A percentile compares a stretch with the other conserved stretches of the same genome.
These are phyloP conservation scores for Penicillium hesseltinei DNA, from an alignment of 2,329 filamentous ascomycete species.

Conservation along the genomic window DNA sequence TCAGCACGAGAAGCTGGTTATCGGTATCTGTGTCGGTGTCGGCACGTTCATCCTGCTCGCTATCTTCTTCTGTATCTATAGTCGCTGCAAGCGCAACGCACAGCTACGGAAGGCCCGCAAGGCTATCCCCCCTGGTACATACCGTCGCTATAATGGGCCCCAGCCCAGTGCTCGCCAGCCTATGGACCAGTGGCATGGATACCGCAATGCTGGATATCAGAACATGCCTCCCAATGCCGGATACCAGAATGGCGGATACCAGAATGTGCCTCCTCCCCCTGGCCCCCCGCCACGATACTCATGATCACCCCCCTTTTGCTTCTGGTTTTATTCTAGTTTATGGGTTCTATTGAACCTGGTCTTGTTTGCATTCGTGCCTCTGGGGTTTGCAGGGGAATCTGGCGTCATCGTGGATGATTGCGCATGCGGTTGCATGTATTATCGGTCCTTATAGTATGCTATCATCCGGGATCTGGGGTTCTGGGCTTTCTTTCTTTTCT, in stretches of 20 bases:
- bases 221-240: slow-evolving; percentile 25
- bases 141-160: slow-evolving; percentile 7
- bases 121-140: slow-evolving; percentile 9
- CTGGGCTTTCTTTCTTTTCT: not conserved
- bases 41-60: slow-evolving; percentile 70
- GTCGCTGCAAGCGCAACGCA: slow-evolving; percentile 50
- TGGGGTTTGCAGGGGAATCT: not conserved
- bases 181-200: slow-evolving; percentile 26
- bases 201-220: slow-evolving; percentile 23
- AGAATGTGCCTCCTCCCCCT: slow-evolving; percentile 25
- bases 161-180: slow-evolving; percentile 12
- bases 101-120: slow-evolving; percentile 18
- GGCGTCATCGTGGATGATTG: slow-evolving; percentile 1
- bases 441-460: not conserved
- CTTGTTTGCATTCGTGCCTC: not conserved
- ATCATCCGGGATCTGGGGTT: not conserved
- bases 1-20: slow-evolving; percentile 75
- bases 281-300: slow-evolving; percentile 24
- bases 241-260: slow-evolving; percentile 27
- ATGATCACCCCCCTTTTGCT: slow-evolving; percentile 14
- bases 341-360: not conserved
- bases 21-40: slow-evolving; percentile 70
- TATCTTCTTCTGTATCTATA: slow-evolving; percentile 65
- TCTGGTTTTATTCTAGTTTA: slow-evolving; percentile 8
- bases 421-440: not conserved